Conservation (phyloP, 345 rosid species). For the Sonneratia alba region DNA sequence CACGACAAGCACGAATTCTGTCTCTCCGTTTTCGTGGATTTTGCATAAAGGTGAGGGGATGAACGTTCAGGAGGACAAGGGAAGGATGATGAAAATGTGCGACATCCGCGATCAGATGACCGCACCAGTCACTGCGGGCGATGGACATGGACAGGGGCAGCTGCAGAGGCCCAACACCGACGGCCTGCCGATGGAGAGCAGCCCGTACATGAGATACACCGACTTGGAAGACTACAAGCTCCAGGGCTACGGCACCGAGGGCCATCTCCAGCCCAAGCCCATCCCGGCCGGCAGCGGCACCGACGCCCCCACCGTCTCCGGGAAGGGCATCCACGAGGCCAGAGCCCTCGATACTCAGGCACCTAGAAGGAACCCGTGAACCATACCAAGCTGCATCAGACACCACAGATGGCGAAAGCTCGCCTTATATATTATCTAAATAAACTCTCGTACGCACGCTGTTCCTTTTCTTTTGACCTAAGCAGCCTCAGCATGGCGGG, state of each 20-base stretch:
- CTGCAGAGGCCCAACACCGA: not conserved
- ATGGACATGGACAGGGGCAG: not conserved
- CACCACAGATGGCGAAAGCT: too few relatives aligned
- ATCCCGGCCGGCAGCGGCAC: slow-evolving; percentile 52
- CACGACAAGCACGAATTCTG: too few relatives aligned
- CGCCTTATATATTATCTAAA: too few relatives aligned
- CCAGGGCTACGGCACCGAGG: slow-evolving; percentile 48
- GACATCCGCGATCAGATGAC: not conserved
- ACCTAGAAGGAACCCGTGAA: not conserved
- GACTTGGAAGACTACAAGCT: slow-evolving; percentile 46
- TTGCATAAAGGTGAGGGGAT: not conserved
- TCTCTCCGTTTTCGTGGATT: not conserved
- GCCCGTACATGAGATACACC: slow-evolving; percentile 27
- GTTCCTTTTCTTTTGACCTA: too few relatives aligned
- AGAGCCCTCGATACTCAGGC: not conserved
- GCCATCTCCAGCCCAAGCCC: slow-evolving; percentile 39
- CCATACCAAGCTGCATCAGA: not conserved
- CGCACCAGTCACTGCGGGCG: not conserved
- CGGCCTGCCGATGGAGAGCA: slow-evolving; percentile 21
- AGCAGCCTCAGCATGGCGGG: too few relatives aligned
- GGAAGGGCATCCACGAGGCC: slow-evolving; percentile 5
- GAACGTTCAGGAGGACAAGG: not conserved
- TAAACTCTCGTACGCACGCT: too few relatives aligned
- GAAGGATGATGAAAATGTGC: not conserved
- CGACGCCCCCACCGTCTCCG: slow-evolving; percentile 61